Conservation (phyloP, 2,329 filamentous ascomycete species). For the Rugonectria rugulosa region DNA sequence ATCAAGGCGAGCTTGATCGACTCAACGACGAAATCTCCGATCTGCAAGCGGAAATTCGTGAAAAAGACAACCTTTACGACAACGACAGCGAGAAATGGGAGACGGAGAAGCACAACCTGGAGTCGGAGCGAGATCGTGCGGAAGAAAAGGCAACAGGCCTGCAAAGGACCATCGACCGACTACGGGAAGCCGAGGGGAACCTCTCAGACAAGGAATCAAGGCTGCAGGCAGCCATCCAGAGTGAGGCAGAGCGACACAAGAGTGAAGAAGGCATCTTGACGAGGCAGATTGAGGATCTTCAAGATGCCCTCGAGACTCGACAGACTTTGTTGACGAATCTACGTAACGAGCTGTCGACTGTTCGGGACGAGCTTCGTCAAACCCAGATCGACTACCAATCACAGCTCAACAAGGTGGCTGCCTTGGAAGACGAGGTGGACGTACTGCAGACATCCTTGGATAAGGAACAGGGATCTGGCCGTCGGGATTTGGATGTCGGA, state of each 20-base stretch:
- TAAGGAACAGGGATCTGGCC: constrained; percentile 41
- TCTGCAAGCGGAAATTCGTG: constrained; percentile 70
- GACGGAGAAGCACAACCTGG: constrained; percentile 66
- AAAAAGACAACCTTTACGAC: constrained; percentile 74
- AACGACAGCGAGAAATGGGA: constrained; percentile 79
- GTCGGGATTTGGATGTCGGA: constrained; percentile 48
- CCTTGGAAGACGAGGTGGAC: constrained; percentile 79
- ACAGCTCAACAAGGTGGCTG: constrained; percentile 70
- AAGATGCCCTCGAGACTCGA: constrained; percentile 73
- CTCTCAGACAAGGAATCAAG: constrained; percentile 73
- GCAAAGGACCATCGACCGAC: constrained; percentile 73
- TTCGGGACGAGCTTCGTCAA: constrained; percentile 75
- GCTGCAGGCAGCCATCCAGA: constrained; percentile 72
- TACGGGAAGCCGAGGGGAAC: constrained; percentile 72
- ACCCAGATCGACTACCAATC: constrained; percentile 69
- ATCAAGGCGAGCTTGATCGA: constrained; percentile 56
- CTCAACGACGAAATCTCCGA: constrained; percentile 67
- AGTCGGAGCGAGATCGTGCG: constrained; percentile 70
- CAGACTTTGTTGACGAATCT: constrained; percentile 71
- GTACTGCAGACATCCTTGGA: constrained; percentile 63
- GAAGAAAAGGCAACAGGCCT: constrained; percentile 73
- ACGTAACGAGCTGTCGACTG: constrained; percentile 69
- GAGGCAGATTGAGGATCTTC: constrained; percentile 77
- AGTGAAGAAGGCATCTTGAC: constrained; percentile 74
- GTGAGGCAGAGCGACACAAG: constrained; percentile 74